Conservation (phyloP, 169 alveolate species). For the Miamiensis avidus region DNA sequence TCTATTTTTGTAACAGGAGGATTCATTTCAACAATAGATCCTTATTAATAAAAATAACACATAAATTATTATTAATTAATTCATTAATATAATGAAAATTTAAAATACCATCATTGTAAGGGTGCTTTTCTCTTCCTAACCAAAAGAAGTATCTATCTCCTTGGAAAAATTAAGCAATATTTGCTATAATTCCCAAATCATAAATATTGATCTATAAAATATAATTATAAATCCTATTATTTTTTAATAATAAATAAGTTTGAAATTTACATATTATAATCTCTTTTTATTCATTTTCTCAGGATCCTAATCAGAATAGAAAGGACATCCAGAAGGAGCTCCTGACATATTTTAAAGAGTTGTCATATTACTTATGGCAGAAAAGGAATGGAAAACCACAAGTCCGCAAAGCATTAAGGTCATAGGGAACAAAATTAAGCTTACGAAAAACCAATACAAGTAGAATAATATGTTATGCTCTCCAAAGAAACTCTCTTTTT, state of each 20-base stretch:
- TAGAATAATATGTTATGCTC: constrained; percentile 5
- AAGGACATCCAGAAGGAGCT: background rate
- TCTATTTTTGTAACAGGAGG: background rate
- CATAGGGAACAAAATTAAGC: background rate
- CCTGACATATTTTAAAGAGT: constrained; percentile 20
- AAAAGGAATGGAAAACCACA: constrained; percentile 13
- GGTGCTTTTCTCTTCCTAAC: background rate
- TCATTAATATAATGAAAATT: background rate
- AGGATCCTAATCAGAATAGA: background rate
- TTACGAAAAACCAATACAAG: constrained; percentile 1
- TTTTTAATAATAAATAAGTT: too few species aligned
- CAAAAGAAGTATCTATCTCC: background rate
- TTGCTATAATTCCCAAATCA: background rate
- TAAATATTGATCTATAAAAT: background rate
- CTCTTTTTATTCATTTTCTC: background rate
- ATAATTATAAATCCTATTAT: too few species aligned
- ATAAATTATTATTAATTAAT: too few species aligned
- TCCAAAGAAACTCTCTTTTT: background rate
- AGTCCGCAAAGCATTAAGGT: constrained; percentile 20
- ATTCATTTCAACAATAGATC: background rate
- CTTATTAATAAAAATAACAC: background rate
- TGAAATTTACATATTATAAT: too few species aligned
- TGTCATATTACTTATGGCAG: constrained; percentile 2
- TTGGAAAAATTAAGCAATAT: background rate
- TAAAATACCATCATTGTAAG: background rate